Evolutionary conservation across 306 rosid genomes (phyloP).

Genomic region (Prunus mongolica): DNA sequence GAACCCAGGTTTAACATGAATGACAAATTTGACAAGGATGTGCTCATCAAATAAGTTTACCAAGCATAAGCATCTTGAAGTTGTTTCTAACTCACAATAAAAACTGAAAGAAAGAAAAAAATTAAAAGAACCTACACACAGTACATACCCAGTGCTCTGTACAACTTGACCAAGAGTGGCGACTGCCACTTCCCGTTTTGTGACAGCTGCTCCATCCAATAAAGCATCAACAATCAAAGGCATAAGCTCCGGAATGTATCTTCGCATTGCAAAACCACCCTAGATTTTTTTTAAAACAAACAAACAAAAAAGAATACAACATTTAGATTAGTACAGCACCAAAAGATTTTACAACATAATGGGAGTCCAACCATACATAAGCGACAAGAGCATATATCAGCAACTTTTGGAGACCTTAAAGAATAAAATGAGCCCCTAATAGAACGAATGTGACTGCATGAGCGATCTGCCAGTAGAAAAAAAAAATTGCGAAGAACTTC

Average conservation of each 20-base stretch:
- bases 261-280: constrained; percentile 99
- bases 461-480: background rate
- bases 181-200: constrained; percentile 94
- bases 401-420: background rate
- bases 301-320: background rate
- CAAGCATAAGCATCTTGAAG: background rate
- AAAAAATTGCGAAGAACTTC: background rate
- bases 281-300: constrained; percentile 9
- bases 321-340: background rate
- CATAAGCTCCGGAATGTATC: constrained; percentile 96
- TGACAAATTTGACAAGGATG: background rate
- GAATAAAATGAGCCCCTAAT: background rate
- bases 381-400: background rate
- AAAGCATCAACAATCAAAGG: constrained; percentile 95
- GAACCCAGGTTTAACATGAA: background rate
- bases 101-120: background rate
- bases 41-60: background rate
- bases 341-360: background rate
- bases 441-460: background rate
- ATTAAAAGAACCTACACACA: constrained; percentile 4
- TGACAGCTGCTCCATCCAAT: constrained; percentile 91
- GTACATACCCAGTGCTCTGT: constrained; percentile 93
- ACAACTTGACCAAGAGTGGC: constrained; percentile 99
- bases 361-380: background rate
- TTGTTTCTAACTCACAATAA: background rate